Base-by-base conservation (phyloP, 2,329 filamentous ascomycete genomes). In the Penicillium rolfsii region DNA sequence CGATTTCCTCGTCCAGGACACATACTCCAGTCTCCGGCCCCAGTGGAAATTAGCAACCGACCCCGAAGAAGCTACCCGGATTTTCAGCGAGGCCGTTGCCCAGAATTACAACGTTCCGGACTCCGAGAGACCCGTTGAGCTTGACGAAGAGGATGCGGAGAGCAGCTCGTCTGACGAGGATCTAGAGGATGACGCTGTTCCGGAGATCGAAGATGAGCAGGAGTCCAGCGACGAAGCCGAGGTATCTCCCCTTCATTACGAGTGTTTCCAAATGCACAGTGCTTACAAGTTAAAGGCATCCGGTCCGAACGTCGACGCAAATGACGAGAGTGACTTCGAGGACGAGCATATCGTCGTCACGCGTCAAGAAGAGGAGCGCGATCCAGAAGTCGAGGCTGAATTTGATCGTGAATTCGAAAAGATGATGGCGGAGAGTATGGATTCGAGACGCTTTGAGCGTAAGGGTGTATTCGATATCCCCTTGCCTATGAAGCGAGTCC, bases 381-480 rank as follows among this genome's bases (percentile, higher is more conserved):
- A 99, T 67, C 93, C 94, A 0, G 93, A 97, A 78, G 92, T 90
- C 43, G 95, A 99, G 72, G 95, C 94, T 6, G 95, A 99, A 45
- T 99, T 99, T 74, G 96, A 99, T 73, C 91, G 94, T 70, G 95
- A 98, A 77, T 95, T 97, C 76, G 93, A 95, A 40, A 97, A 96
- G 77, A 91, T 99, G 87, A 98, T 99, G 94, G 87, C 93, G 54
- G 95, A 99, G 77, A 97, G 94, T 79, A 81, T 97, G 70, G 95
- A 99, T 68, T 96, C 94, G 4, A 88, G 95, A 69, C 97, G 97
- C 71, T 96, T 97, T 68, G 95, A 99, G 73, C 91, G 95, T 64
- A 97, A 97, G 78, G 88, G 91, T 30, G 85, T 95, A 55, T 97
- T 99, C 72, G 96, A 99, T 74, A 91, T 98, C n/a, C 93, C 96